Base-by-base conservation (phyloP, 1,284 basidiomycete genomes). In the Schizophyllum commune region DNA sequence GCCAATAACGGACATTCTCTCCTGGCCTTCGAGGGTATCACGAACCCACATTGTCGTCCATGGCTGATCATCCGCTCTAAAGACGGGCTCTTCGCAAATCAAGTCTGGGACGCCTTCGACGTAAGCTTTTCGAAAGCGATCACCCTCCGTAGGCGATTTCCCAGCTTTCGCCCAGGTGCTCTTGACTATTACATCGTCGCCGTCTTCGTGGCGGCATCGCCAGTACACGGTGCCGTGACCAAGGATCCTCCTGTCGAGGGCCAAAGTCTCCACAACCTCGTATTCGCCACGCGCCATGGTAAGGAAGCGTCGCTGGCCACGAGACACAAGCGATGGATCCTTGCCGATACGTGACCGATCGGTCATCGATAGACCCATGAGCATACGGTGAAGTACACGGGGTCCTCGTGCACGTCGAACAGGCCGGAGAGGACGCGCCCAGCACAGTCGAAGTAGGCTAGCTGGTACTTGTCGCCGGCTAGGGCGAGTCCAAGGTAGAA, bases 221-320 rank as follows among this genome's bases (percentile, higher is more conserved):
- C 62, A 64, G 54, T 60, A 64, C 13, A 61, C 52, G 0, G 63
- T 64, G 5, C 59, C 63, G 33, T 58, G 58, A 22, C 63, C 63
- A 6, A 57, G 53, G 1, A 64, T 54, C 21, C 56, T 56, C 33
- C 34, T 58, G 57, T 21, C 60, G 22, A 62, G 56, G 13, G 39
- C 9, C 13, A 47, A 8, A 17, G 39, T 47, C 39, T 47, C 39
- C 13, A 47, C 17, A 2, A 47, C 17, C 39, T 47, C 39, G 39
- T 47, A 47, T 2, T 58, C 47, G 2, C 27, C 27, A 27, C 27
- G 27, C 5, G 27, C 27, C 27, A 27, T 27, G 27, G 27, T 27
- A 5, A 27, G 27, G 27, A 27, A 27, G 27, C 27, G 27, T 27
- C 5, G 27, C 27, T 27, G 2, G 27, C 27, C 27, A 27, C 27